Evolutionary conservation across 148 eudicot species (phyloP), one percentile per base, ranked within the genome.

Genomic region (Linanthus parryae): DNA sequence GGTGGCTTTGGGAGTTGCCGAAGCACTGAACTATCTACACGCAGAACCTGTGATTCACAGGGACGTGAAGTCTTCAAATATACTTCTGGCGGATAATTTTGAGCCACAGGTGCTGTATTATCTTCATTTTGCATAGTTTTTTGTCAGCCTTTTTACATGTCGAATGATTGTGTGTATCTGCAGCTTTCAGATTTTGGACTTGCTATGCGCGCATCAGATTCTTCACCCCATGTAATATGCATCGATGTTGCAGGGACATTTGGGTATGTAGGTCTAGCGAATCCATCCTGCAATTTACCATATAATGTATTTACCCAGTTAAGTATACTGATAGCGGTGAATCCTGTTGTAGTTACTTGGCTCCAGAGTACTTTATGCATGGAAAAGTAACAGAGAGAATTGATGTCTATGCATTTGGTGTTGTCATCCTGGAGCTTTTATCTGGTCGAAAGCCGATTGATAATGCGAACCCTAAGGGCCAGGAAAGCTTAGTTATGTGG

Each of bases 121-220:
- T n/a, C n/a, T n/a, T n/a, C n/a, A n/a, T n/a, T n/a, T n/a, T n/a
- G n/a, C n/a, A n/a, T n/a, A n/a, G n/a, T n/a, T n/a, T n/a, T n/a
- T n/a, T n/a, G n/a, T n/a, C n/a, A n/a, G n/a, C n/a, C n/a, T n/a
- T n/a, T n/a, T n/a, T n/a, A n/a, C n/a, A n/a, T n/a, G n/a, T n/a
- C n/a, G n/a, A n/a, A n/a, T n/a, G n/a, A n/a, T n/a, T n/a, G n/a
- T n/a, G n/a, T n/a, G n/a, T n/a, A n/a, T n/a, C 54, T 65, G 54
- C 85, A 90, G 97, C 82, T 90, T 57, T 81, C 95, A 30, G 97
- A 90, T 68, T 90, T 90, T 68, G 97, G 97, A 67, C 88, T 90
- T 56, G 95, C 95, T 14, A 79, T 79, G 27, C 81, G 88, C 82
- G 77, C 83, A 34, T 79, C 91, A 24, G 44, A 66, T 48, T 67